Conservation (phyloP, 805 yeast genomes). For the Schizosaccharomyces lindneri region DNA sequence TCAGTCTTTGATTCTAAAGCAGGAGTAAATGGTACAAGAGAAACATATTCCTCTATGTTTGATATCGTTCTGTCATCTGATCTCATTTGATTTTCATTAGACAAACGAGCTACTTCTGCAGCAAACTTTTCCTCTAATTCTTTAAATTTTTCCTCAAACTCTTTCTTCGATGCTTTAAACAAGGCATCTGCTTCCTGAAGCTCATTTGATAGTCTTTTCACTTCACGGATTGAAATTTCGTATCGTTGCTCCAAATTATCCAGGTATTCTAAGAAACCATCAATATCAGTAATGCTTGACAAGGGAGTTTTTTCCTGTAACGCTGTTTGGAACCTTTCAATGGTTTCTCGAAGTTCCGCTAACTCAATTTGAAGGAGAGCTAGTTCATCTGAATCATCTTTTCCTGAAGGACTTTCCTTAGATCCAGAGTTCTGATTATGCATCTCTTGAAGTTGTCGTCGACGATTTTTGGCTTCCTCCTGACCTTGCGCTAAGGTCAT, state of each 20-base stretch:
- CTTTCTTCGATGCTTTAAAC: neutral
- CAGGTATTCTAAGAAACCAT: neutral
- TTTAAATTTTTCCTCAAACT: neutral
- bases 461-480: neutral
- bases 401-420: neutral
- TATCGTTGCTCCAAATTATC: neutral
- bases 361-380: neutral
- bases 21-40: neutral
- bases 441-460: neutral
- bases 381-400: neutral
- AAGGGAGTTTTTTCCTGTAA: slow-evolving; percentile 1
- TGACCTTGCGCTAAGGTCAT: neutral
- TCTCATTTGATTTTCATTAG: no score
- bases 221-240: neutral
- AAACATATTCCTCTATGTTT: neutral
- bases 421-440: neutral
- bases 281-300: neutral
- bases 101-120: no score
- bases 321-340: neutral
- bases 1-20: neutral
- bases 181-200: neutral
- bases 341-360: neutral
- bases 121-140: neutral
- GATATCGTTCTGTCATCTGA: no score
- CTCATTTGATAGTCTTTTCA: neutral